phyloP scores from a whole-genome alignment of 345 rosid genomes.

The Brassica nigra region DNA sequence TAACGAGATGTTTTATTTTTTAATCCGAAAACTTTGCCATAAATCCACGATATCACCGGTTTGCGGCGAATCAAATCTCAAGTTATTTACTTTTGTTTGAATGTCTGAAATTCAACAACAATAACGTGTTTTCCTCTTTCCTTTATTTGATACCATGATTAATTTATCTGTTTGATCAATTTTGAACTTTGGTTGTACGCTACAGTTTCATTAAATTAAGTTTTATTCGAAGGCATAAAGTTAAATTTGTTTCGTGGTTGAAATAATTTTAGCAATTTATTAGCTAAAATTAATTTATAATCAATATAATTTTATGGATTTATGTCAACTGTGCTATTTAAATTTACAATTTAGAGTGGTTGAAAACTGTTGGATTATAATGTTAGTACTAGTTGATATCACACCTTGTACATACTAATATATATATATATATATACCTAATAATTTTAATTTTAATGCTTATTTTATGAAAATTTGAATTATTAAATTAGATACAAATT shows the following conservation, averaged over 20 bases:
- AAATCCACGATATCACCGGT: background rate
- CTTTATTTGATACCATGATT: background rate
- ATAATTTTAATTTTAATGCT: too few relatives aligned
- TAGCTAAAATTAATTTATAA: background rate
- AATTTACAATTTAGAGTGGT: background rate
- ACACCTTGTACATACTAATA: too few relatives aligned
- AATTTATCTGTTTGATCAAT: background rate
- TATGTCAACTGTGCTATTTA: background rate
- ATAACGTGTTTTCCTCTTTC: background rate
- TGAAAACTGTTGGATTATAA: background rate
- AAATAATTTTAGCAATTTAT: background rate
- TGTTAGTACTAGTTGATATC: background rate
- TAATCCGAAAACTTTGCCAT: background rate
- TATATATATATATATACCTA: too few relatives aligned
- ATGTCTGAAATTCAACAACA: background rate
- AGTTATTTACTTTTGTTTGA: background rate
- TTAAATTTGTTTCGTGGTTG: background rate
- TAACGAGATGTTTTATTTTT: background rate
- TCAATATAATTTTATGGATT: background rate
- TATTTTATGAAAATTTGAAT: too few relatives aligned
- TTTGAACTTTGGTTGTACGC: background rate
- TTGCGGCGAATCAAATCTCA: background rate
- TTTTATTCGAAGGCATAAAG: background rate
- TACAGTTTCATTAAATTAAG: background rate
- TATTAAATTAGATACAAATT: too few relatives aligned